Conservation (phyloP, 2,329 filamentous ascomycete genomes). For the Xylariaceae sp. region DNA sequence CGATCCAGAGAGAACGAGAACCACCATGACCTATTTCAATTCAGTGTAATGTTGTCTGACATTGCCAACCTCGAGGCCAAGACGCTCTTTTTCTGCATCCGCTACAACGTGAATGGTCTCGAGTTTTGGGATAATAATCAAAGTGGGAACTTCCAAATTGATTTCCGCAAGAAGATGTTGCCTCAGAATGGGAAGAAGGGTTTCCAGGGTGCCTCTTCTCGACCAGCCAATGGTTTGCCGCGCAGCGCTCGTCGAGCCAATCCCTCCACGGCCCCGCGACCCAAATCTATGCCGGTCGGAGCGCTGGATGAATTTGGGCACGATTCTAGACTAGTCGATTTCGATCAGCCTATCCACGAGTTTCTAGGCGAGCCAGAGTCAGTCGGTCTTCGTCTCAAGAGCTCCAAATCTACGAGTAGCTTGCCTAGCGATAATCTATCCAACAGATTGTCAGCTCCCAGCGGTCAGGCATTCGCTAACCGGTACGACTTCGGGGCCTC, state of each 20-base stretch:
- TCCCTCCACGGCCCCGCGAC: slow-evolving; percentile 47
- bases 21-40: slow-evolving; percentile 86
- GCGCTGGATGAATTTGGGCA: slow-evolving; percentile 72
- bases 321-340: slow-evolving; percentile 56
- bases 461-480: slow-evolving; percentile 80
- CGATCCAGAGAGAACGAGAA: slow-evolving; percentile 65
- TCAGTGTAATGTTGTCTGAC: slow-evolving; percentile 91
- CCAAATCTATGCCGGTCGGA: slow-evolving; percentile 58
- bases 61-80: slow-evolving; percentile 89
- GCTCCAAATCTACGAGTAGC: slow-evolving; percentile 63
- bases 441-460: slow-evolving; percentile 55
- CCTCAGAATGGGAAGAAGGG: slow-evolving; percentile 61
- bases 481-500: slow-evolving; percentile 97
- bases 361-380: slow-evolving; percentile 65
- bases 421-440: slow-evolving; percentile 65
- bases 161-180: slow-evolving; percentile 81
- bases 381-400: slow-evolving; percentile 69
- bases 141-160: slow-evolving; percentile 86
- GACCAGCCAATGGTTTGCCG: slow-evolving; percentile 59
- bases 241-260: slow-evolving; percentile 64
- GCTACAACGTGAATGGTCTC: slow-evolving; percentile 80
- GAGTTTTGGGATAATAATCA: slow-evolving; percentile 97
- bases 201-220: slow-evolving; percentile 52
- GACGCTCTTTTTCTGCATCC: slow-evolving; percentile 88
- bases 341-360: slow-evolving; percentile 62